phyloP scores from a whole-genome alignment of 1,284 basidiomycete species.

The Cryptococcus maquisensis region DNA sequence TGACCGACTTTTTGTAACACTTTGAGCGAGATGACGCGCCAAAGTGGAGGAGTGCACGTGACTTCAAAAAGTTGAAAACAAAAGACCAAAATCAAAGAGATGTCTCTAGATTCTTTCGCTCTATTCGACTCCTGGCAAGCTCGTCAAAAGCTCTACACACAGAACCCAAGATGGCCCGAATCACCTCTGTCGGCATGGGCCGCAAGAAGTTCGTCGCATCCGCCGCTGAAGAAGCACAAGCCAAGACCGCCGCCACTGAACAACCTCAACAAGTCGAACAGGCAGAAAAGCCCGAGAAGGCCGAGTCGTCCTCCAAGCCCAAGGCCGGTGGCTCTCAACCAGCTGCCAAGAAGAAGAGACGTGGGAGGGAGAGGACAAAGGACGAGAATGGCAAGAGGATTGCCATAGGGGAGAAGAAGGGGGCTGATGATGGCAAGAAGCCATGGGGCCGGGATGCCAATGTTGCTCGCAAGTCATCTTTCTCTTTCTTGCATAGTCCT shows the following conservation, averaged over 20 bases:
- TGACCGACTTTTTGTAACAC: neutral
- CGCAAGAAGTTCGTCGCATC: slow-evolving; percentile 45
- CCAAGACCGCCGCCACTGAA: neutral
- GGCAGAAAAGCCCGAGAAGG: neutral
- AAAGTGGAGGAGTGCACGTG: too few species aligned
- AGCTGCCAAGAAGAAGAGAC: slow-evolving; percentile 11
- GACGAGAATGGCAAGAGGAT: slow-evolving; percentile 16
- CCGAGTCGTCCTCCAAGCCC: neutral
- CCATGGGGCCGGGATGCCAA: slow-evolving; percentile 42
- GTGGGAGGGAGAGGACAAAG: slow-evolving; percentile 16
- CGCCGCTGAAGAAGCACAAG: slow-evolving; percentile 39
- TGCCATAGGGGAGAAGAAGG: slow-evolving; percentile 15
- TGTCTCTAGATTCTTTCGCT: too few species aligned
- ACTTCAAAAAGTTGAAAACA: too few species aligned
- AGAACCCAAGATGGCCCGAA: slow-evolving; percentile 38
- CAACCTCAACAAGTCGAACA: too few species aligned
- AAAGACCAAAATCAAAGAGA: too few species aligned
- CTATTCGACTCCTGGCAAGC: neutral
- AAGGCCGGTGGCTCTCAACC: neutral
- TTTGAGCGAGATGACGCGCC: neutral
- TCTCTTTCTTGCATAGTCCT: neutral
- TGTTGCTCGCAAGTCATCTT: slow-evolving; percentile 38
- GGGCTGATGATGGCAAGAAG: slow-evolving; percentile 10
- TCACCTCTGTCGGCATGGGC: slow-evolving; percentile 49
- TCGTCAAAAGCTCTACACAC: neutral